Evolutionary conservation across 805 yeast species (phyloP).

Genomic region (Candida boleticola): DNA sequence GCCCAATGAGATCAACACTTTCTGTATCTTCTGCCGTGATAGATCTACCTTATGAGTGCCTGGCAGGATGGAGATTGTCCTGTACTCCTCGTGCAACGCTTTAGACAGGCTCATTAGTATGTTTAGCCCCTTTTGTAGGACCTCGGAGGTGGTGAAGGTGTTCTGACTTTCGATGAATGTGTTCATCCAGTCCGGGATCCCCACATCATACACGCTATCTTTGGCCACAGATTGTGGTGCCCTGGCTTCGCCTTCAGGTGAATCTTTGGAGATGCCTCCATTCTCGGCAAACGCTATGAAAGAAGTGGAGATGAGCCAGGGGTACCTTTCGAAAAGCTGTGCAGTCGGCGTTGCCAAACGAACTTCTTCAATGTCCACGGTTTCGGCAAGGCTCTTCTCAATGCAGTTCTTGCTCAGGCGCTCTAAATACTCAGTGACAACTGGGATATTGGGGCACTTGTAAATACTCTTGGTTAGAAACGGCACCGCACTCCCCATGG

Average conservation of each 20-base stretch:
- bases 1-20: not conserved
- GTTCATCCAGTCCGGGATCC: conserved; percentile 3
- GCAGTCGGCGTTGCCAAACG: not conserved
- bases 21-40: not conserved
- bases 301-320: conserved; percentile 3
- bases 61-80: not conserved
- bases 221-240: not conserved
- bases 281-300: not conserved
- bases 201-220: conserved; percentile 1
- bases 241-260: not conserved
- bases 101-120: not conserved
- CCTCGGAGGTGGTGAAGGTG: too few species aligned
- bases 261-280: not conserved
- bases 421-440: not conserved
- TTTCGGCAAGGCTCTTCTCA: not conserved
- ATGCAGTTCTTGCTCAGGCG: not conserved
- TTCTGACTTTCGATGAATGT: not conserved
- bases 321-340: not conserved
- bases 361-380: not conserved
- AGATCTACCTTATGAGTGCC: not conserved
- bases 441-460: not conserved
- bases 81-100: not conserved
- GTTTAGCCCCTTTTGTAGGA: not conserved
- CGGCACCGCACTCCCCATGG: not conserved
- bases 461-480: not conserved